These are phyloP conservation scores for Hymenoscyphus linearis DNA, from an alignment of 2,329 filamentous ascomycete genomes.

Conservation along the genomic window DNA sequence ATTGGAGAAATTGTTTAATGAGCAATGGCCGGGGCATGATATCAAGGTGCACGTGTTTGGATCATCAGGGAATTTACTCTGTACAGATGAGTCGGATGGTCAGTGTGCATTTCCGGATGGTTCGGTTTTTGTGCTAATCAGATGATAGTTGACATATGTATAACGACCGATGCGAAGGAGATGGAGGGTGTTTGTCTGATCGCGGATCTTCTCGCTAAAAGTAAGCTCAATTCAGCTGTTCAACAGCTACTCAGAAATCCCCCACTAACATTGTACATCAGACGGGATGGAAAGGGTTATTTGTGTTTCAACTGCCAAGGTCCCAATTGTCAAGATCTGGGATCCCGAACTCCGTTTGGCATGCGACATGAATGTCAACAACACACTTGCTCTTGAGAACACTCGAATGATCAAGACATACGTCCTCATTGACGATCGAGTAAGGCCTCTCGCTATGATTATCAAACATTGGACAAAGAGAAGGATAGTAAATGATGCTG, in stretches of 20 bases:
- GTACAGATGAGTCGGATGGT: slow-evolving; percentile 96
- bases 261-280: slow-evolving; percentile 41
- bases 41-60: slow-evolving; percentile 93
- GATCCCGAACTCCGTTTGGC: slow-evolving; percentile 85
- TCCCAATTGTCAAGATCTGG: slow-evolving; percentile 98
- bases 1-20: slow-evolving; percentile 79
- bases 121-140: slow-evolving; percentile 6
- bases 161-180: slow-evolving; percentile 83
- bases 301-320: slow-evolving; percentile 90
- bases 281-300: slow-evolving; percentile 96
- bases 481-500: slow-evolving; percentile 91
- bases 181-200: slow-evolving; percentile 87
- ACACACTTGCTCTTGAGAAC: slow-evolving; percentile 89
- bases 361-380: slow-evolving; percentile 99
- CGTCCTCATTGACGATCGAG: slow-evolving; percentile 84
- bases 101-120: slow-evolving; percentile 33
- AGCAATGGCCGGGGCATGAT: slow-evolving; percentile 85
- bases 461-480: slow-evolving; percentile 96
- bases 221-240: slow-evolving; percentile 49
- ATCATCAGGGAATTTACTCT: slow-evolving; percentile 93
- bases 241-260: neutral
- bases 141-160: slow-evolving; percentile 84
- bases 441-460: slow-evolving; percentile 90
- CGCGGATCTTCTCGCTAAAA: slow-evolving; percentile 75
- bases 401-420: slow-evolving; percentile 98